Percentiles rank a stretch among this genome's conserved stretches.
phyloP scores from a whole-genome alignment of 345 rosid genomes.

The Psidium friedrichsthalianum region DNA sequence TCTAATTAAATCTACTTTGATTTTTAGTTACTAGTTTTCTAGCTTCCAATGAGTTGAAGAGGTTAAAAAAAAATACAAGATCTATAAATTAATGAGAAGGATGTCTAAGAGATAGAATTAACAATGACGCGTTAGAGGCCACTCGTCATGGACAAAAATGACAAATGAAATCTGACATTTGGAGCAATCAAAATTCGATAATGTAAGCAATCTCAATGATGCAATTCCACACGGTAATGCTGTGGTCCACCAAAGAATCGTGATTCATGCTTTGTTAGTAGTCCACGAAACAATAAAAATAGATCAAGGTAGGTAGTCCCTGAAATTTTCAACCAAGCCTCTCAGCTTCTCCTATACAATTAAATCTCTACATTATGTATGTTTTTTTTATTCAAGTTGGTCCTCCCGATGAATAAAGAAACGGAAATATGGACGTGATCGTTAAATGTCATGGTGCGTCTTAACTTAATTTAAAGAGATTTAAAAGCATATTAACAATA shows the following conservation, averaged over 20 bases:
- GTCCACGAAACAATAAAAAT: background rate
- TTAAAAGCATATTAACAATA: too few species aligned
- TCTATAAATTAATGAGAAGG: too few species aligned
- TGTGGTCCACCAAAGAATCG: background rate
- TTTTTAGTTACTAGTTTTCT: background rate
- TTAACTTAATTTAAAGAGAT: too few species aligned
- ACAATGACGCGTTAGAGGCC: too few species aligned
- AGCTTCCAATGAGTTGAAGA: background rate
- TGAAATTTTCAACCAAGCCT: background rate
- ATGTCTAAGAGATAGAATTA: too few species aligned
- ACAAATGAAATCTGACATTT: background rate
- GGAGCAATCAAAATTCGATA: background rate
- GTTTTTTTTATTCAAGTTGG: background rate
- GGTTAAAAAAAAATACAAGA: too few species aligned
- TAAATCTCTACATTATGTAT: too few species aligned
- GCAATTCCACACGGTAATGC: background rate
- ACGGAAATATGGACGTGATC: too few species aligned
- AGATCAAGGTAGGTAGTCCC: background rate
- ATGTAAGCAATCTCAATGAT: background rate
- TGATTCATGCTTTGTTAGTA: background rate
- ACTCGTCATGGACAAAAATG: background rate
- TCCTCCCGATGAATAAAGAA: too few species aligned
- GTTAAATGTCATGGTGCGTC: too few species aligned
- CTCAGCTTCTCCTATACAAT: background rate
- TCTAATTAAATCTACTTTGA: background rate